phyloP scores from a whole-genome alignment of 177 flowering plant genomes.

The Vitis hybrid region DNA sequence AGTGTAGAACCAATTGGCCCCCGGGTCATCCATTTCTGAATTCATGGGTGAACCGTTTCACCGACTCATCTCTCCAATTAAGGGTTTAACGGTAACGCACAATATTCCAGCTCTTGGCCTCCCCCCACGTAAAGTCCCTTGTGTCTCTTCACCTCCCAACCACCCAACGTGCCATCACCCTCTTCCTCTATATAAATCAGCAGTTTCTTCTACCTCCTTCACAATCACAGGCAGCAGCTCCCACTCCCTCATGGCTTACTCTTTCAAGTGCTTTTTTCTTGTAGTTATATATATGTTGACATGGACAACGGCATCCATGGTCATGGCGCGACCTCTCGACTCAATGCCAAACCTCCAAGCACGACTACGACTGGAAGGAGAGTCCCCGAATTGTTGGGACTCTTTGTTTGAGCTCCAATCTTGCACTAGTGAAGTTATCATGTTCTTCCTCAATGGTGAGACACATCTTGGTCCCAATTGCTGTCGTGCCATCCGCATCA shows the following conservation, averaged over 20 bases:
- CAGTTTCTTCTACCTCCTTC: not conserved
- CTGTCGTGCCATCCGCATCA: conserved; percentile 15
- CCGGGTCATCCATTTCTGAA: too few species aligned
- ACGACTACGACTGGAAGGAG: conserved; percentile 3
- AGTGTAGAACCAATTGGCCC: too few species aligned
- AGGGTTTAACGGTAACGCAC: too few species aligned
- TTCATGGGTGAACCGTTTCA: too few species aligned
- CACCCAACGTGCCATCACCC: not conserved
- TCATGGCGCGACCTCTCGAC: not conserved
- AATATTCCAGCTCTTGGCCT: too few species aligned
- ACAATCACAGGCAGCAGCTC: not conserved
- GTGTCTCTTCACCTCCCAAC: not conserved
- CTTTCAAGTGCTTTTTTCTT: not conserved
- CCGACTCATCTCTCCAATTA: too few species aligned
- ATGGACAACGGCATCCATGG: not conserved
- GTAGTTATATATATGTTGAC: not conserved
- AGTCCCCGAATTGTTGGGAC: conserved; percentile 14
- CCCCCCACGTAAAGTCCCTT: too few species aligned
- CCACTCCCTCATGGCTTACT: conserved; percentile 6
- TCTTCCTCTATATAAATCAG: not conserved
- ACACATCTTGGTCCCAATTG: conserved; percentile 13
- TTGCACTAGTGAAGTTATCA: conserved; percentile 17
- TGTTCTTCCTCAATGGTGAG: conserved; percentile 19
- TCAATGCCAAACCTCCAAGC: not conserved
- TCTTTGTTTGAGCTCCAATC: conserved; percentile 19